Evolutionary conservation across 345 rosid species (phyloP).

Genomic region (Hibiscus mutabilis): DNA sequence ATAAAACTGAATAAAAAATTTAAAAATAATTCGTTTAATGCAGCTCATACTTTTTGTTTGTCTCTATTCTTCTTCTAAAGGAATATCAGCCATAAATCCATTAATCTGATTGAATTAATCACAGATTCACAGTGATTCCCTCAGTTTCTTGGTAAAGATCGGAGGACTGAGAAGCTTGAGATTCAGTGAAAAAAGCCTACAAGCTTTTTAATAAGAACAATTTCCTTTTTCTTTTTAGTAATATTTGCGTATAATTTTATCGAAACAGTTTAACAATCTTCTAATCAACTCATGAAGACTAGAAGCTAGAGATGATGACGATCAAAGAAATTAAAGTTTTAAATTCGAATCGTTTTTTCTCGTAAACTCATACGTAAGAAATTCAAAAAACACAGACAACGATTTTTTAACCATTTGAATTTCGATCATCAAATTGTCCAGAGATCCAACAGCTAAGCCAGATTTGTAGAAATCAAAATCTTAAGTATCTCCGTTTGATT

Average conservation of each 20-base stretch:
- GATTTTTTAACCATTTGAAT: neutral
- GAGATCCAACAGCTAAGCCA: neutral
- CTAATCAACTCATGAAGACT: neutral
- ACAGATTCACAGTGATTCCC: neutral
- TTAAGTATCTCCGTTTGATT: neutral
- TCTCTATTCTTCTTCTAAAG: neutral
- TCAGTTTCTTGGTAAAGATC: neutral
- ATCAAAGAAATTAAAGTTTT: neutral
- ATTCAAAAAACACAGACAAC: neutral
- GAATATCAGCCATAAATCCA: neutral
- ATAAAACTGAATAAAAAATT: too few species aligned
- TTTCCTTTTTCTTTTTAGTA: neutral
- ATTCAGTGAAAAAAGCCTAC: neutral
- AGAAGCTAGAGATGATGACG: neutral
- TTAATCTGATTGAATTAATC: neutral
- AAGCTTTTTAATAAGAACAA: neutral
- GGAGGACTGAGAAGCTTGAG: neutral
- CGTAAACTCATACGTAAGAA: neutral
- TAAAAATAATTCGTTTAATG: too few species aligned
- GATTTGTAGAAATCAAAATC: neutral
- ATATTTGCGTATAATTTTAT: neutral
- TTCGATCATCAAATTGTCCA: neutral
- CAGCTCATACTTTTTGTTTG: too few species aligned
- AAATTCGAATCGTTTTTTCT: neutral
- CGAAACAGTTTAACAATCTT: neutral